Base-by-base conservation (phyloP, 495 filamentous ascomycete genomes). In the Penicillium soppii region DNA sequence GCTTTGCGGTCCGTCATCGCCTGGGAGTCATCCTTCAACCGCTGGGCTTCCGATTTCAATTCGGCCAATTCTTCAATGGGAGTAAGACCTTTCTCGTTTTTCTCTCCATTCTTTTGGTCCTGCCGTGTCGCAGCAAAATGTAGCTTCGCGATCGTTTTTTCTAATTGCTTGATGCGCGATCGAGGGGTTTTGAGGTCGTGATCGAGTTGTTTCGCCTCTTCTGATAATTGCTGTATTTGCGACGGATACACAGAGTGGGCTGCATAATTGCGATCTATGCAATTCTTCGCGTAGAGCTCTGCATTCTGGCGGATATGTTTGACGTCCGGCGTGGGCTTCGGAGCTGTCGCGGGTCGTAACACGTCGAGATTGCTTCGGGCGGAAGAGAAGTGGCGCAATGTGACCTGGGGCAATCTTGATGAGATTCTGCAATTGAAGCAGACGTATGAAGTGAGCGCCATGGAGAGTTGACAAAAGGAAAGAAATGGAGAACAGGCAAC, bases 251-350 rank as follows among this genome's bases (percentile, higher is more conserved):
- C 59, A 12, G 82, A 75, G 51, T 89, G 84, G 12, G 75, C 60
- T 43, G 80, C 71, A 70, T 96, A 97, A 66, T 96, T 97, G 44
- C 94, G 82, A 43, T 90, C 84, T 47, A 87, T 54, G 66, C 89
- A 95, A 65, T 95, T 98, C 50, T 87, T 74, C 51, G 82, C 72
- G 75, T 97, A 87, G 36, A 94, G 76, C 21, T 84, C 80, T 33
- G 83, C 79, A 67, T 92, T 88, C 47, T 88, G 78, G 43, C 91
- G 90, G 68, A 98, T 95, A 69, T 92, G 85, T 65, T 89, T 96
- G 66, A 96, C 75, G 68, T 97, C 85, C 42, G 91, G 78, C 16
- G 73, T 76, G 7, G 88, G 79, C 60, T 91, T 95, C 6, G 92
- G 92, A 12, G 91, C 92, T 37, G 82, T 88, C 10, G 89, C 76